Base-by-base conservation (phyloP, 1,284 basidiomycete genomes). In the Puccinia novopanici region DNA sequence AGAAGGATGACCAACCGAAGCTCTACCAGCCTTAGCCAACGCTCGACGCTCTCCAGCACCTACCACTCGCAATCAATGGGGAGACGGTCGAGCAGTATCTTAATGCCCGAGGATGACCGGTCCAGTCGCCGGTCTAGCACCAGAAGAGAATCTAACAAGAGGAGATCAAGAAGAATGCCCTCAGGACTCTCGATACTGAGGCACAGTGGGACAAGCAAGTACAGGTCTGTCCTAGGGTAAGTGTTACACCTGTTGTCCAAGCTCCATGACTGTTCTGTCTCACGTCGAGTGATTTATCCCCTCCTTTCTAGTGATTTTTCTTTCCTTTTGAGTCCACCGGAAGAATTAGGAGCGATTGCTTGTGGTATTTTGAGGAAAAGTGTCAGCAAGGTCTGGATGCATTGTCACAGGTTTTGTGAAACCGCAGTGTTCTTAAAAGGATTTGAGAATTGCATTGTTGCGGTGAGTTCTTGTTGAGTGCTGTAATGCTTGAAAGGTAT, bases 161-260 rank as follows among this genome's bases (percentile, higher is more conserved):
- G 78, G 12, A 73, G 78, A 55, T 80, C 78, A 5, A 80, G 78
- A 74, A 73, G 78, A 55, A 80, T 80, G 70, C 70, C 70, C 34
- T 80, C 78, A 22, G 78, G 78, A n/a, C 55, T 80, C 0, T 80
- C 78, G 13, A 54, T 80, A 30, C 48, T 80, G 6, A 80, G 59
- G 48, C 68, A 80, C 42, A 71, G 78, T 52, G 68, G 78, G 6
- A 63, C 68, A 24, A 65, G n/a, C 42, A 71, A 72, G 50, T 63
- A 71, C 71, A 45, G 78, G 22, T 70, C 52, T 54, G 57, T 80
- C 50, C 24, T 80, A 17, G 50, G 50, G 78, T 80, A 45, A 67
- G 78, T 45, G 27, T 15, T 52, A 3, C 24, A 67, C n/a, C 22
- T 48, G 17, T 67, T 30, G 9, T 3, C n/a, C 10, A 50, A 55